Evolutionary conservation across 1,284 basidiomycete genomes (phyloP).

Genomic region (Malassezia sp.): DNA sequence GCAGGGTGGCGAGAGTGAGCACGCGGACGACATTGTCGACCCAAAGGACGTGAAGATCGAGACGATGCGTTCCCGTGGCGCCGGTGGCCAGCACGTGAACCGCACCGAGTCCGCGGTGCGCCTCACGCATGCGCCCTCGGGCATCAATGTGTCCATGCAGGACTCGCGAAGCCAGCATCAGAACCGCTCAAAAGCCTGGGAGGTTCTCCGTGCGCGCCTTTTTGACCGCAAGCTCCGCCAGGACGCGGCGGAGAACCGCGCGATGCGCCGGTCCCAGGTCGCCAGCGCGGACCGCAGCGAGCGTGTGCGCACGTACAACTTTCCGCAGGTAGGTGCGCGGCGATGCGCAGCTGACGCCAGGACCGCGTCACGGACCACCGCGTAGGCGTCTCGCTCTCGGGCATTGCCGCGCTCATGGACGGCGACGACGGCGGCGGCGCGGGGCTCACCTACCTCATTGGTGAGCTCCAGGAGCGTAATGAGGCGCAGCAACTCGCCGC

Average conservation of each 20-base stretch:
- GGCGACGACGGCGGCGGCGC: conserved; percentile 32
- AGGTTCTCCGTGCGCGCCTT: conserved; percentile 35
- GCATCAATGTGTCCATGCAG: conserved; percentile 94
- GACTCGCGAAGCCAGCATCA: conserved; percentile 93
- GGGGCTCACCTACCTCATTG: conserved; percentile 29
- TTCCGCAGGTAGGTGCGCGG: conserved; percentile 29
- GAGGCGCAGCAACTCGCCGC: conserved; percentile 22
- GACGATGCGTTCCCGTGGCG: conserved; percentile 86
- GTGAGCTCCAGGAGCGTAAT: conserved; percentile 20
- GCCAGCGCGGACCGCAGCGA: conserved; percentile 41
- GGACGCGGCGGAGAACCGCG: conserved; percentile 32
- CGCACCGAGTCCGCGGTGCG: conserved; percentile 98
- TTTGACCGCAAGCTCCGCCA: conserved; percentile 31
- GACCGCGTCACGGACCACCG: conserved; percentile 45
- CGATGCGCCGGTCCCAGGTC: conserved; percentile 33
- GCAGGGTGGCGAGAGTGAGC: conserved; percentile 42
- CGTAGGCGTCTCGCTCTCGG: conserved; percentile 32
- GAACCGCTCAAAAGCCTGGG: conserved; percentile 44
- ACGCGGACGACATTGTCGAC: conserved; percentile 54
- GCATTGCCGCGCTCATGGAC: conserved; percentile 37
- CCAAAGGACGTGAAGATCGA: conserved; percentile 80
- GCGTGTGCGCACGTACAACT: conserved; percentile 43
- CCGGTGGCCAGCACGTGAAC: conserved; percentile 98
- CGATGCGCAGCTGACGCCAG: neutral
- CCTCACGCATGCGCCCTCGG: conserved; percentile 81